Base-by-base conservation (phyloP, 1,284 basidiomycete species). In the Cutaneotrichosporon arboriforme region DNA sequence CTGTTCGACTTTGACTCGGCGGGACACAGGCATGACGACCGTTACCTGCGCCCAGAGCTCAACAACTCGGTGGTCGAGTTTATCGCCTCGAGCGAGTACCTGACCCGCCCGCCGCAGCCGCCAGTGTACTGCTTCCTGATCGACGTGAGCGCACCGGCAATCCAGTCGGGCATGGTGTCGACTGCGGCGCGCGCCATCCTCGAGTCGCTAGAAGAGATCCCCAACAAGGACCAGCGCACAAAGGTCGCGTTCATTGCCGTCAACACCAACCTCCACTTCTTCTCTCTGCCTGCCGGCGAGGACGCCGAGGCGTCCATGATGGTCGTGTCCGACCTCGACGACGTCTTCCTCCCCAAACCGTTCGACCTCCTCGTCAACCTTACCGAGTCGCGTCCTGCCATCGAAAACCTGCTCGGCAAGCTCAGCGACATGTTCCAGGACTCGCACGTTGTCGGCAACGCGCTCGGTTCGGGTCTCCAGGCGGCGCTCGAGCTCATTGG, bases 71-170 rank as follows among this genome's bases (percentile, higher is more conserved):
- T 89, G 17, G 91, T 98, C 56, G 96, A 99, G 75, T 99, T 87
- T 69, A 87, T 98, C 56, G 96, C 96, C 3, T 94, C 96, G 9
- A 94, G 93, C 1, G 96, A 99, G 77, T 98, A 99, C 77, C 97
- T 98, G 94, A 92, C 81, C 26, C 88, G 96, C 60, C 89, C 96
- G 15, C 96, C 96, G 38, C 96, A 97, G 75, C 91, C 96, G 12
- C 90, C 93, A 15, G 90, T 96, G 49, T 97, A 97, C 76, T 84
- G 94, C 51, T 97, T 98, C 80, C 81, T 98, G 66, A 89, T 99
- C 75, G 96, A 99, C 69, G 92, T 98, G 62, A 90, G 88, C 67
- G 89, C 96, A 70, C 76, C 85, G 40, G 92, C 93, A 35, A 83
- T 98, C 43, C 88, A 91, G 75, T 88, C 87, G 43, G 92, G 90